Conservation (phyloP, 345 rosid species). For the Gossypium turneri region DNA sequence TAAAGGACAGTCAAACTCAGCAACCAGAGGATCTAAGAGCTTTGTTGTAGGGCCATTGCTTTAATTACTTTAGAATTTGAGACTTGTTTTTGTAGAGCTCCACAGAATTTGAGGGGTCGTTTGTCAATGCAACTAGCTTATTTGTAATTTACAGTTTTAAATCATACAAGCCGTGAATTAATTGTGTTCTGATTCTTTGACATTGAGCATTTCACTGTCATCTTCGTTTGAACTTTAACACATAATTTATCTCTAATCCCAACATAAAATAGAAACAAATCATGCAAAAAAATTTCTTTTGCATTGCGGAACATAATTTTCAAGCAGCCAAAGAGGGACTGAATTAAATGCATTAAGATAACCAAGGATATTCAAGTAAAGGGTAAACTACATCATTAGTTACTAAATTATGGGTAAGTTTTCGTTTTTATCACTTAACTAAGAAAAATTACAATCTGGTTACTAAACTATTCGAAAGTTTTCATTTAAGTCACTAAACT, state of each 20-base stretch:
- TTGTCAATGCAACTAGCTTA: background rate
- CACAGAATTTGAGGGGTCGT: background rate
- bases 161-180: too few relatives aligned
- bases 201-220: background rate
- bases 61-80: background rate
- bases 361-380: too few relatives aligned
- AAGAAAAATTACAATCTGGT: too few relatives aligned
- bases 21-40: background rate
- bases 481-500: too few relatives aligned
- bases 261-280: background rate
- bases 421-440: too few relatives aligned
- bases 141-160: too few relatives aligned
- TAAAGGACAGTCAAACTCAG: background rate
- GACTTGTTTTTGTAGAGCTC: slow-evolving; percentile 9
- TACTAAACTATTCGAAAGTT: too few relatives aligned
- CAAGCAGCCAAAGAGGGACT: too few relatives aligned
- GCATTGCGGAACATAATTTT: too few relatives aligned
- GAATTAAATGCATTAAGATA: too few relatives aligned
- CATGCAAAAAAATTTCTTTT: background rate
- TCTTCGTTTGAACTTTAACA: background rate
- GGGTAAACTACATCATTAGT: too few relatives aligned
- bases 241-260: background rate
- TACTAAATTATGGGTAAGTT: too few relatives aligned
- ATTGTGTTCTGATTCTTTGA: background rate
- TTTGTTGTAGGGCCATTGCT: background rate